Evolutionary conservation across 2,329 filamentous ascomycete genomes (phyloP).

Genomic region (Trichophaea hybrida): DNA sequence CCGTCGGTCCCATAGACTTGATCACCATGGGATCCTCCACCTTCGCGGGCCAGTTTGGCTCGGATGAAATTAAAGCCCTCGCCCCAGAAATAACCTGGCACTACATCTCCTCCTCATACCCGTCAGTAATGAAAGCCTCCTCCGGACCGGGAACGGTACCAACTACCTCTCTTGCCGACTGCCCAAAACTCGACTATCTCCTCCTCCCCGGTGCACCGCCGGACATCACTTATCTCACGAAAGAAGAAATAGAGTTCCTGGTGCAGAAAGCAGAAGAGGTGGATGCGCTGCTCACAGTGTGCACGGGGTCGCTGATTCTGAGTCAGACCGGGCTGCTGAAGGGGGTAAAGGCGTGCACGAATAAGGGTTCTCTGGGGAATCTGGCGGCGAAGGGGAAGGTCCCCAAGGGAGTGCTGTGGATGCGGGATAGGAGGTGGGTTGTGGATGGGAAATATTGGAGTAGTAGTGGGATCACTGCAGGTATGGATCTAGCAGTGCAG

Average conservation of each 20-base stretch:
- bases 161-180: constrained; percentile 8
- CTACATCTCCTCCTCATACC: constrained; percentile 4
- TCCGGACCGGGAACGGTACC: constrained; percentile 6
- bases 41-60: not conserved
- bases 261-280: constrained; percentile 36
- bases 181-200: constrained; percentile 42
- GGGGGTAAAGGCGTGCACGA: constrained; percentile 48
- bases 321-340: constrained; percentile 47
- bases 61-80: constrained; percentile 6
- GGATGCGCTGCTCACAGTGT: constrained; percentile 48
- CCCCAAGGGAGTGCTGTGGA: constrained; percentile 9
- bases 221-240: constrained; percentile 26
- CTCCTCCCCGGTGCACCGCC: constrained; percentile 52
- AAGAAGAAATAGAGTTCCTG: constrained; percentile 36
- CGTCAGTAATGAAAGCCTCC: not conserved
- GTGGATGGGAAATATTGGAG: constrained; percentile 16
- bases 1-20: constrained; percentile 9
- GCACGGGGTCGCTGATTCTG: constrained; percentile 47
- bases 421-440: constrained; percentile 10
- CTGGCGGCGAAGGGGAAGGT: not conserved
- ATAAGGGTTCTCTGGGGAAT: constrained; percentile 36
- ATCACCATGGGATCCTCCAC: not conserved
- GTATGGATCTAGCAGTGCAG: constrained; percentile 17
- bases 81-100: constrained; percentile 12
- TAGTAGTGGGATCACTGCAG: constrained; percentile 14